A percentile compares a stretch with the other conserved stretches of the same genome.
Evolutionary conservation across 1,139 yeast genomes (phyloP).

Genomic region (Yamadazyma taylorii): DNA sequence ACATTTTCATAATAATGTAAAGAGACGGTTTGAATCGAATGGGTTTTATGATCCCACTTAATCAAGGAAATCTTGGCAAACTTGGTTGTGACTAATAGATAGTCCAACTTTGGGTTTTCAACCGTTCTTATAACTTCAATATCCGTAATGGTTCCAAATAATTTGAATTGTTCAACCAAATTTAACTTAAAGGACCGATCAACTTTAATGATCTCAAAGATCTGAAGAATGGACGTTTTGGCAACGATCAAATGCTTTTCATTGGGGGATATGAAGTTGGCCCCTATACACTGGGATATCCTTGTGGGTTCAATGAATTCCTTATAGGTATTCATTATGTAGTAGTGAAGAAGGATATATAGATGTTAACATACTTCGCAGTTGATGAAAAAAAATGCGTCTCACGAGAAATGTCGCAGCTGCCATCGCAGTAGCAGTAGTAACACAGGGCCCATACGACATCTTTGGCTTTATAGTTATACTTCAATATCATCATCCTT

Average conservation of each 20-base stretch:
- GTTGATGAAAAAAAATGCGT: neutral
- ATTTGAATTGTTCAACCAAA: slow-evolving; percentile 62
- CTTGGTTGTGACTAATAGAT: slow-evolving; percentile 66
- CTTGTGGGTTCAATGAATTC: slow-evolving; percentile 80
- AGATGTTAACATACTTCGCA: too few relatives aligned
- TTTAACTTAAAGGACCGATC: slow-evolving; percentile 40
- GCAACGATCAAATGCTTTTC: slow-evolving; percentile 63
- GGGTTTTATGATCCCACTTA: slow-evolving; percentile 60
- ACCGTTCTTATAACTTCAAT: slow-evolving; percentile 53
- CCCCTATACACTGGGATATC: slow-evolving; percentile 61
- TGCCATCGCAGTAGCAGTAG: too few relatives aligned
- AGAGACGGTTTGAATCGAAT: slow-evolving; percentile 66
- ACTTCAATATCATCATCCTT: too few relatives aligned
- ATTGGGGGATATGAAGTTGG: slow-evolving; percentile 57
- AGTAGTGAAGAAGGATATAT: too few relatives aligned
- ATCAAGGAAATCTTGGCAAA: slow-evolving; percentile 77
- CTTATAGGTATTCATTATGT: slow-evolving; percentile 74
- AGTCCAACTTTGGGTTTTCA: slow-evolving; percentile 54
- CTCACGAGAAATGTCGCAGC: neutral
- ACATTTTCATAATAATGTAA: slow-evolving; percentile 84
- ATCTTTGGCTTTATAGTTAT: too few relatives aligned
- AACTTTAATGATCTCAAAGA: slow-evolving; percentile 49
- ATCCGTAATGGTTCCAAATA: slow-evolving; percentile 70
- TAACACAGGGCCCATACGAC: too few relatives aligned
- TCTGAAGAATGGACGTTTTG: slow-evolving; percentile 70